Percentiles rank a stretch among this genome's conserved stretches.
Evolutionary conservation across 495 filamentous ascomycete species (phyloP).

Genomic region (Hypoxylon fragiforme): DNA sequence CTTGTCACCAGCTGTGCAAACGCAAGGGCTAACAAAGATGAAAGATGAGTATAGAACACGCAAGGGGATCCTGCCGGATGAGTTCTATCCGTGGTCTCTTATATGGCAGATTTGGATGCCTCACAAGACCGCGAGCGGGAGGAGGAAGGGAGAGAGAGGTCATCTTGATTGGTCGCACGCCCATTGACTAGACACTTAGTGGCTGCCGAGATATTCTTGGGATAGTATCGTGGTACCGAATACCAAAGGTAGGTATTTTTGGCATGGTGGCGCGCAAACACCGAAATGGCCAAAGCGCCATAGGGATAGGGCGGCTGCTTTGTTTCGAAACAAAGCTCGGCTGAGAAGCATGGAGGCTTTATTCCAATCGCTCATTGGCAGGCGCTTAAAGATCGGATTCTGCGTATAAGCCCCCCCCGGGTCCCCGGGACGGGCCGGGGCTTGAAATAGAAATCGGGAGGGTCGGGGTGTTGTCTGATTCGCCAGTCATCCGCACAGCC

Average conservation of each 20-base stretch:
- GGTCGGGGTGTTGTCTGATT: constrained; percentile 9
- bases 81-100: constrained; percentile 12
- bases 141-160: neutral
- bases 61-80: constrained; percentile 13
- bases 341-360: constrained; percentile 6
- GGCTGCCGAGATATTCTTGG: neutral
- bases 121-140: too few relatives aligned
- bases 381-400: constrained; percentile 23
- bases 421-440: constrained; percentile 9
- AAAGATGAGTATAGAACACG: neutral
- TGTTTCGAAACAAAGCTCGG: constrained; percentile 32
- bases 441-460: constrained; percentile 28
- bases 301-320: too few relatives aligned
- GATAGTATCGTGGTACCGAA: neutral
- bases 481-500: constrained; percentile 23
- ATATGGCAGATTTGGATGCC: neutral
- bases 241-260: constrained; percentile 15
- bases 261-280: neutral
- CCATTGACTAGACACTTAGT: too few relatives aligned
- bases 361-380: neutral
- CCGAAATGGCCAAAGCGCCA: neutral
- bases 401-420: too few relatives aligned
- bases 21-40: neutral
- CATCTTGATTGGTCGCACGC: too few relatives aligned
- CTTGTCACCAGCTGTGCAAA: constrained; percentile 11